Conservation (phyloP, 1,284 basidiomycete genomes). For the Pyrrhoderma lamaoense region DNA sequence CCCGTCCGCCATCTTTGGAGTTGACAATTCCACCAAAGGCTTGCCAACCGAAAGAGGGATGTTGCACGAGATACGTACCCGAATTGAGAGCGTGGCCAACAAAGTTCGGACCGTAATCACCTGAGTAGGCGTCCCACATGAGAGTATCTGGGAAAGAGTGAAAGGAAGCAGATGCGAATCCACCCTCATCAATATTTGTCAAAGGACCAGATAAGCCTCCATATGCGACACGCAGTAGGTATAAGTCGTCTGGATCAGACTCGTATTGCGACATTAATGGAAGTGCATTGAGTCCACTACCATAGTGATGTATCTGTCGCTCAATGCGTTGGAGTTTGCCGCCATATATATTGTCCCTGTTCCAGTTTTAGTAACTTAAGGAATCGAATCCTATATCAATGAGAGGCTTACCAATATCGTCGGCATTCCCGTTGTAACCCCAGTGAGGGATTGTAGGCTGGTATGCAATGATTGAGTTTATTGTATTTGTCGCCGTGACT, state of each 20-base stretch:
- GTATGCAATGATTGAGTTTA: conserved; percentile 54
- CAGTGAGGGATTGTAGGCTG: conserved; percentile 52
- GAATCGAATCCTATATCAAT: neutral
- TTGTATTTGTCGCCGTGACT: conserved; percentile 42
- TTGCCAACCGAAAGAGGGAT: conserved; percentile 57
- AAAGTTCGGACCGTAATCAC: conserved; percentile 56
- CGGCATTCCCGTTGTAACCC: conserved; percentile 59
- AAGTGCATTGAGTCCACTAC: conserved; percentile 49
- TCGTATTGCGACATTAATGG: conserved; percentile 46
- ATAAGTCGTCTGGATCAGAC: conserved; percentile 40
- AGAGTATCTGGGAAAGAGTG: conserved; percentile 52
- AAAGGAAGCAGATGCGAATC: conserved; percentile 52
- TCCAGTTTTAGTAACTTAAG: conserved; percentile 1
- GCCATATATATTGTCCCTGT: conserved; percentile 51
- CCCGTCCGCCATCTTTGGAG: conserved; percentile 26
- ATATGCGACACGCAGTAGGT: conserved; percentile 47
- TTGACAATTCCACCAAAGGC: conserved; percentile 48
- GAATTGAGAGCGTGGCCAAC: conserved; percentile 50
- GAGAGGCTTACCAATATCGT: conserved; percentile 40
- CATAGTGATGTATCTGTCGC: conserved; percentile 55
- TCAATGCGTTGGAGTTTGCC: conserved; percentile 51
- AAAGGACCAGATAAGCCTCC: conserved; percentile 46
- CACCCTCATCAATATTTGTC: conserved; percentile 49
- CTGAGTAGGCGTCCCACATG: conserved; percentile 52
- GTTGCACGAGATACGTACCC: conserved; percentile 45